A percentile compares a stretch with the other conserved stretches of the same genome.
Evolutionary conservation across 2,329 filamentous ascomycete species (phyloP).

Genomic region (Magnaporthiopsis incrustans): DNA sequence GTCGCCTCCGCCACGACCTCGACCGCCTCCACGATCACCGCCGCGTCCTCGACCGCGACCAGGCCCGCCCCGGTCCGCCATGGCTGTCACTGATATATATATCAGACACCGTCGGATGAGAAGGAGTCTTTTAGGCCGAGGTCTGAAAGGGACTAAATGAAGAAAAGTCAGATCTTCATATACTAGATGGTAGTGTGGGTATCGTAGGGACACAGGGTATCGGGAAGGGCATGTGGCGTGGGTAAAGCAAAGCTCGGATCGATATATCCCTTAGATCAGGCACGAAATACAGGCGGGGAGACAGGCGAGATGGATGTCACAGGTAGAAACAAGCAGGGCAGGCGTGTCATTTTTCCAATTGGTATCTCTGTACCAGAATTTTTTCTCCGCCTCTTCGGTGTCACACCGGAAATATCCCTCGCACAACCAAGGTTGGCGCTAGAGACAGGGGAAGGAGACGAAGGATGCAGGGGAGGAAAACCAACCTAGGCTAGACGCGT

Average conservation of each 20-base stretch:
- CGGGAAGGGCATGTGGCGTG: neutral
- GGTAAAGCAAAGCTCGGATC: neutral
- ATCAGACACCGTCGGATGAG: slow-evolving; percentile 1
- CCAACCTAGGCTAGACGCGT: neutral
- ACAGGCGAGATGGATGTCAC: neutral
- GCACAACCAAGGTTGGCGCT: neutral
- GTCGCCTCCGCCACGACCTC: slow-evolving; percentile 16
- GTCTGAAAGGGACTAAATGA: neutral
- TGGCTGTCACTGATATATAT: neutral
- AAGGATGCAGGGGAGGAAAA: neutral
- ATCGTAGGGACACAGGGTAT: neutral
- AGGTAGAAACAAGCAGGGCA: neutral
- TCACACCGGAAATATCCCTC: neutral
- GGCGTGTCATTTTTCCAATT: neutral
- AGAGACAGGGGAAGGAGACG: neutral
- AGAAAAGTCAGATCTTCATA: too few species aligned
- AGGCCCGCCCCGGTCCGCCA: neutral
- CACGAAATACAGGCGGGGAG: neutral
- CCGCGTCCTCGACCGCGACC: neutral
- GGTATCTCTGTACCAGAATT: neutral
- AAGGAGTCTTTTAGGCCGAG: neutral
- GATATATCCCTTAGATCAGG: neutral
- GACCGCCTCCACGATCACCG: slow-evolving; percentile 1
- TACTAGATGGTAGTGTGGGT: neutral
- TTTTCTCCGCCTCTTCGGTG: too few species aligned